Conservation (phyloP, 2,329 filamentous ascomycete genomes). For the Xylariaceae sp. region DNA sequence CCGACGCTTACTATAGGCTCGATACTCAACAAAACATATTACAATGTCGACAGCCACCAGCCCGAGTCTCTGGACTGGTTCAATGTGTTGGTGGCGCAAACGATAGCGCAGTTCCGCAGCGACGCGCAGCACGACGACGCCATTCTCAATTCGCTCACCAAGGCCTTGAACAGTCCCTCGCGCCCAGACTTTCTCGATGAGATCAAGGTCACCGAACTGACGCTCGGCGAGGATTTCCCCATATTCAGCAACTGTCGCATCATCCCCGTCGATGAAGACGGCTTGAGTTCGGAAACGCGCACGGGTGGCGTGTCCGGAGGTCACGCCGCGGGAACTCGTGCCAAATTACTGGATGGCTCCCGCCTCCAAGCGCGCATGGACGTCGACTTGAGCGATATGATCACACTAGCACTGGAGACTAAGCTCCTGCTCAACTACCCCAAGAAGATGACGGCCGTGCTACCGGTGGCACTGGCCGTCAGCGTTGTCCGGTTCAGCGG, state of each 20-base stretch:
- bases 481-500: slow-evolving; percentile 92
- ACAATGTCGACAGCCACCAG: slow-evolving; percentile 92
- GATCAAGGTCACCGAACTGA: slow-evolving; percentile 90
- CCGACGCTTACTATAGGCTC: slow-evolving; percentile 83
- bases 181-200: slow-evolving; percentile 90
- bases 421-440: slow-evolving; percentile 93
- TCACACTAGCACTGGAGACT: slow-evolving; percentile 91
- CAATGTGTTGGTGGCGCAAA: slow-evolving; percentile 94
- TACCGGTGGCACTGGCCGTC: slow-evolving; percentile 87
- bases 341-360: slow-evolving; percentile 55
- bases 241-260: slow-evolving; percentile 98
- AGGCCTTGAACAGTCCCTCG: slow-evolving; percentile 77
- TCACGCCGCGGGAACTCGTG: slow-evolving; percentile 40
- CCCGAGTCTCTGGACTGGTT: slow-evolving; percentile 98
- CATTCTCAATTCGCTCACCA: slow-evolving; percentile 78
- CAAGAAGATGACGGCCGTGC: slow-evolving; percentile 77
- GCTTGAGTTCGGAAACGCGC: slow-evolving; percentile 46
- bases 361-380: slow-evolving; percentile 93
- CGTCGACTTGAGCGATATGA: slow-evolving; percentile 91
- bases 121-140: slow-evolving; percentile 90
- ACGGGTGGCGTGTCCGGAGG: slow-evolving; percentile 23
- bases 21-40: slow-evolving; percentile 94
- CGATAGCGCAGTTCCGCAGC: slow-evolving; percentile 88
- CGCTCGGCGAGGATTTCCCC: slow-evolving; percentile 91
- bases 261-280: slow-evolving; percentile 82